Conservation (phyloP, 2,329 filamentous ascomycete species). For the Sclerotinia subarctica region DNA sequence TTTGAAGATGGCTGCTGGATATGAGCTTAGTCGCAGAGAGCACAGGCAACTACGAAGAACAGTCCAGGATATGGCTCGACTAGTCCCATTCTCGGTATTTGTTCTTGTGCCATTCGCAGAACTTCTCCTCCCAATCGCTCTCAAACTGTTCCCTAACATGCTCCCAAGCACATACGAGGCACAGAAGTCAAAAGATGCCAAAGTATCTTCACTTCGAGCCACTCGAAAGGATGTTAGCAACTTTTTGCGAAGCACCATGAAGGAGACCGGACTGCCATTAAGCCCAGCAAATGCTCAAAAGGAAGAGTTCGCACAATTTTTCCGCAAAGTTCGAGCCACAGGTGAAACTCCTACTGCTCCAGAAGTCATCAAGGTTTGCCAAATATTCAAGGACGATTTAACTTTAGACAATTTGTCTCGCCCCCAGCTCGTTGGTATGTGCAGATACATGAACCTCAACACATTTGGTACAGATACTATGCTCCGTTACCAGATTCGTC, state of each 20-base stretch:
- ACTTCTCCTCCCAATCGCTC: slow-evolving; percentile 81
- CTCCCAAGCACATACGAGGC: slow-evolving; percentile 96
- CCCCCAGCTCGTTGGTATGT: slow-evolving; percentile 95
- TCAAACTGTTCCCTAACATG: slow-evolving; percentile 95
- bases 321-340: slow-evolving; percentile 90
- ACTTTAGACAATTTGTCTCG: slow-evolving; percentile 95
- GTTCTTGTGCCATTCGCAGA: slow-evolving; percentile 96
- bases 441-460: slow-evolving; percentile 96
- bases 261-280: slow-evolving; percentile 88
- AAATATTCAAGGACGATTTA: slow-evolving; percentile 96
- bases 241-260: slow-evolving; percentile 84
- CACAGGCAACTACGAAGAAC: slow-evolving; percentile 89
- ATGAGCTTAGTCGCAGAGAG: slow-evolving; percentile 92
- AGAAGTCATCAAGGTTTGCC: slow-evolving; percentile 98
- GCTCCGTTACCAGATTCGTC: slow-evolving; percentile 93
- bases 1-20: slow-evolving; percentile 95
- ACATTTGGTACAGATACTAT: slow-evolving; percentile 97
- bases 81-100: slow-evolving; percentile 96
- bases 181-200: slow-evolving; percentile 84
- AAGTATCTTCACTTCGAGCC: slow-evolving; percentile 74
- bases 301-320: slow-evolving; percentile 94
- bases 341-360: slow-evolving; percentile 83
- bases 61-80: slow-evolving; percentile 84
- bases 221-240: slow-evolving; percentile 91
- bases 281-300: slow-evolving; percentile 80